These are phyloP conservation scores for Abrus precatorius DNA, from an alignment of 306 rosid genomes.

Conservation along the genomic window DNA sequence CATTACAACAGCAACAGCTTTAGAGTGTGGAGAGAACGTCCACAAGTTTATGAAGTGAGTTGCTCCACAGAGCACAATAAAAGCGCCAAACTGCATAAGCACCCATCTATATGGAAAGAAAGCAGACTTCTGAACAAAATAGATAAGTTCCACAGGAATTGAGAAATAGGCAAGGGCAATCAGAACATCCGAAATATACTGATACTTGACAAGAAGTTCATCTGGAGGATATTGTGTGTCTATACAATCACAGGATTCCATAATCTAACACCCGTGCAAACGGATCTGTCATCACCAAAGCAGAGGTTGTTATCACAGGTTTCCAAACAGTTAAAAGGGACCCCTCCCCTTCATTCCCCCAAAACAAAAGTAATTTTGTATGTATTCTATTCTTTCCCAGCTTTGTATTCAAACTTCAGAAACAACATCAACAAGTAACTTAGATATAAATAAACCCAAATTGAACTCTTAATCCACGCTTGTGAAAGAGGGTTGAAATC, in stretches of 20 bases:
- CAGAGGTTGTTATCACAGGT: conserved; percentile 22
- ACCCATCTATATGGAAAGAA: conserved; percentile 98
- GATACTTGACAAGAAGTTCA: conserved; percentile 94
- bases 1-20: conserved; percentile 84
- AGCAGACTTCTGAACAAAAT: conserved; percentile 89
- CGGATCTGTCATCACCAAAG: conserved; percentile 56
- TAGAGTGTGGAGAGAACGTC: conserved; percentile 85
- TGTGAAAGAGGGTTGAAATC: not conserved
- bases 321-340: not conserved
- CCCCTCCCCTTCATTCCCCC: too few species aligned
- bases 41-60: conserved; percentile 93
- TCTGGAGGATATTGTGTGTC: conserved; percentile 85
- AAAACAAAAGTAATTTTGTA: not conserved
- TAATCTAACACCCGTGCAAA: conserved; percentile 44
- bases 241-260: conserved; percentile 91
- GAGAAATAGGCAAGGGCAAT: conserved; percentile 96
- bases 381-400: not conserved
- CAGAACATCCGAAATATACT: conserved; percentile 84
- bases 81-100: conserved; percentile 97
- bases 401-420: conserved; percentile 11
- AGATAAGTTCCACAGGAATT: conserved; percentile 90
- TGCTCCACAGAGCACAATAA: conserved; percentile 93
- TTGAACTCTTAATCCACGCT: not conserved
- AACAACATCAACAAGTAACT: conserved; percentile 33
- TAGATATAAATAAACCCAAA: conserved; percentile 28